These are phyloP conservation scores for Mrakia gelida DNA, from an alignment of 768 basidiomycete genomes.

Conservation along the genomic window DNA sequence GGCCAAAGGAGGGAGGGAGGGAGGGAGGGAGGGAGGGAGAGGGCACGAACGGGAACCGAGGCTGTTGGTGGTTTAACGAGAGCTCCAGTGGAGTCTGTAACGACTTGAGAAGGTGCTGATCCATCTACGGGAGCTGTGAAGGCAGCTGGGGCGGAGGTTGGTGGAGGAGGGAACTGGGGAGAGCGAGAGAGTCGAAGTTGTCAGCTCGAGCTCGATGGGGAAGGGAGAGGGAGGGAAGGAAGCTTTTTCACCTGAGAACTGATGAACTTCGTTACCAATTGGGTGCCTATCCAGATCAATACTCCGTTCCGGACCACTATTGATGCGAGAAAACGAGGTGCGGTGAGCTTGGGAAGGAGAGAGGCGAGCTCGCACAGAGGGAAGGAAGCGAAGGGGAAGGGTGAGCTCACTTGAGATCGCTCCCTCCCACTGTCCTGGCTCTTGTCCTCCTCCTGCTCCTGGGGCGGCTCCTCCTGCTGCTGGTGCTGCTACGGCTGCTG, in stretches of 20 bases:
- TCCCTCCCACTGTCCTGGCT: not conserved
- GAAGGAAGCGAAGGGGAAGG: not conserved
- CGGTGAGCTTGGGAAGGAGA: not conserved
- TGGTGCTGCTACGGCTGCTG: not conserved
- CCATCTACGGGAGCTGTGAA: not conserved
- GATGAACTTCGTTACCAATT: not conserved
- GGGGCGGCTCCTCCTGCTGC: not conserved
- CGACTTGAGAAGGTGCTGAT: not conserved
- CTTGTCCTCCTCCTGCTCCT: not conserved
- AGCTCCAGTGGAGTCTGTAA: not conserved
- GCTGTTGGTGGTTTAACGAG: not conserved
- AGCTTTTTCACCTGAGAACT: slow-evolving; percentile 10
- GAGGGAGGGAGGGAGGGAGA: not conserved
- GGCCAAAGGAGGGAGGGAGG: too few species aligned
- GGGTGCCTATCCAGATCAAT: not conserved
- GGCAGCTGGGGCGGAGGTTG: not conserved
- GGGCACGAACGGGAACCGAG: not conserved
- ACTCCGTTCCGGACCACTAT: not conserved
- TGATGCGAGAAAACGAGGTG: not conserved
- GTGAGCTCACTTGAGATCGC: not conserved
- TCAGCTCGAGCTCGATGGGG: not conserved
- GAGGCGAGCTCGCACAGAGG: not conserved
- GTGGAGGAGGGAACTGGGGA: not conserved
- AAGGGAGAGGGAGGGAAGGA: not conserved
- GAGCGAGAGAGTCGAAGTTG: not conserved